phyloP scores from a whole-genome alignment of 108 stramenopile genomes.

The Schizochytrium sp. region DNA sequence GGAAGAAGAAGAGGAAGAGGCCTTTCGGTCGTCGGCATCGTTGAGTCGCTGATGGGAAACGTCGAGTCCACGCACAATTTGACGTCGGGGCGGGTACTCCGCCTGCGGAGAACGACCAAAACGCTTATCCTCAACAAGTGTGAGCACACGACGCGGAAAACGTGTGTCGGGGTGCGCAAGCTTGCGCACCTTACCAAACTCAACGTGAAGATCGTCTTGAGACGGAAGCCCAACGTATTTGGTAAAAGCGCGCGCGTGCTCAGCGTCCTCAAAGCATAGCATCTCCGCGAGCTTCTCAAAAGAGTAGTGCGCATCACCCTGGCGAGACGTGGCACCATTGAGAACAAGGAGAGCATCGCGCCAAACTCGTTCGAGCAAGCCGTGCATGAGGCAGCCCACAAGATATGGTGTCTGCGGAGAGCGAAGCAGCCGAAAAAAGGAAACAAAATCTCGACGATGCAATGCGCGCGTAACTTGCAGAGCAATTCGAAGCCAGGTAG shows the following conservation, averaged over 20 bases:
- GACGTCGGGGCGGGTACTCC: background rate
- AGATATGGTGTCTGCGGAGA: background rate
- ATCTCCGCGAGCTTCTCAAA: background rate
- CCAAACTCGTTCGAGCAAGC: background rate
- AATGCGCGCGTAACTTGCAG: background rate
- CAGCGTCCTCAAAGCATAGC: background rate
- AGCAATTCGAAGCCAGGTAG: background rate
- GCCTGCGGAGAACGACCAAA: background rate
- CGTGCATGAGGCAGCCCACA: slow-evolving; percentile 6
- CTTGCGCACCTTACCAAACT: background rate
- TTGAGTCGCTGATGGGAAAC: background rate
- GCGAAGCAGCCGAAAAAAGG: background rate
- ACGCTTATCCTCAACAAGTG: background rate
- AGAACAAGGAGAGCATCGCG: background rate
- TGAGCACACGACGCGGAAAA: background rate
- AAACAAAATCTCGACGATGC: background rate
- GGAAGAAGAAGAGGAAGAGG: background rate
- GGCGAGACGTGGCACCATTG: background rate
- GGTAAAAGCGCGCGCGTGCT: background rate
- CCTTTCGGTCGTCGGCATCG: background rate
- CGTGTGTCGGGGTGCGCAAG: background rate
- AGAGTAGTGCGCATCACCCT: background rate
- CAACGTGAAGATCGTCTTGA: background rate
- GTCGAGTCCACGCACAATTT: background rate
- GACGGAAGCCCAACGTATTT: background rate